Evolutionary conservation across 2,329 filamentous ascomycete genomes (phyloP).

Genomic region (Dichotomopilus funicola): DNA sequence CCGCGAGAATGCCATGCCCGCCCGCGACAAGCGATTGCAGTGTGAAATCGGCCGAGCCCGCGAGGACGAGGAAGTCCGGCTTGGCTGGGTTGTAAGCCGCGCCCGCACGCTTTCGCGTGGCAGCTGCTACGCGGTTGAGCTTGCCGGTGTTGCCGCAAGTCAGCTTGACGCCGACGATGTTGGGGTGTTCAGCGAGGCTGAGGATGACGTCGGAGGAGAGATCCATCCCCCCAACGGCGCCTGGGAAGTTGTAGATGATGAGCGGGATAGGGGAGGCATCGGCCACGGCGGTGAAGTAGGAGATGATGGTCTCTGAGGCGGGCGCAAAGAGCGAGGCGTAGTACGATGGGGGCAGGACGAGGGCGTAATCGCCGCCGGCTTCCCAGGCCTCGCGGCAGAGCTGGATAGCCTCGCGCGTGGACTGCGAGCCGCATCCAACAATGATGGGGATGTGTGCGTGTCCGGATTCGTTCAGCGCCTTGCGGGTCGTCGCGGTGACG

Average conservation of each 20-base stretch:
- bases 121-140: conserved; percentile 55
- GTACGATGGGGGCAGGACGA: conserved; percentile 71
- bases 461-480: conserved; percentile 60
- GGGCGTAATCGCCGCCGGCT: conserved; percentile 66
- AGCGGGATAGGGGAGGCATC: conserved; percentile 57
- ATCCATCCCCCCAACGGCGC: conserved; percentile 57
- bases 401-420: conserved; percentile 64
- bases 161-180: conserved; percentile 63
- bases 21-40: conserved; percentile 62
- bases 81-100: conserved; percentile 28
- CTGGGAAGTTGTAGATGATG: conserved; percentile 65
- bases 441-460: conserved; percentile 63
- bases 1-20: conserved; percentile 65
- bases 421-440: conserved; percentile 68
- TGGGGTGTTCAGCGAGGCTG: conserved; percentile 52
- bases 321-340: conserved; percentile 62
- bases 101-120: conserved; percentile 40
- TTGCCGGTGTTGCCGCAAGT: conserved; percentile 67
- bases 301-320: conserved; percentile 52
- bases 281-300: conserved; percentile 62
- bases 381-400: conserved; percentile 62
- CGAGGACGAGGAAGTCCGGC: conserved; percentile 60
- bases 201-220: conserved; percentile 57
- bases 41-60: conserved; percentile 67
- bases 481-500: conserved; percentile 63